A percentile compares a stretch with the other conserved stretches of the same genome.
Conservation (phyloP, 257 asterid species). For the Coffea eugenioides region DNA sequence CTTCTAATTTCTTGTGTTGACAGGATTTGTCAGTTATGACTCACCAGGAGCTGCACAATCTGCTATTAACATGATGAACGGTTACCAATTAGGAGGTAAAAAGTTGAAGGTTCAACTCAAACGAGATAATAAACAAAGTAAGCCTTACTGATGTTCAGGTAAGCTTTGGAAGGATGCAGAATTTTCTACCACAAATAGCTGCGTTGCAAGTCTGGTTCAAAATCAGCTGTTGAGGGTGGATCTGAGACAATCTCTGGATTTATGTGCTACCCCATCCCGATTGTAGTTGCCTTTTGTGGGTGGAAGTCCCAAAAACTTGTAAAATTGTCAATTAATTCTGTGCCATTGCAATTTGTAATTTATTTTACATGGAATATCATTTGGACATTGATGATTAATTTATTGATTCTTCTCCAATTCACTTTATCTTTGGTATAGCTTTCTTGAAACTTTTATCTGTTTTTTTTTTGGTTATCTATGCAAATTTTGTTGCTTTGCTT, state of each 20-base stretch:
- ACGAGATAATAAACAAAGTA: conserved; percentile 65
- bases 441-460: not conserved
- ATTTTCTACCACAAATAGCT: conserved; percentile 32
- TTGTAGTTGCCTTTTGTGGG: conserved; percentile 35
- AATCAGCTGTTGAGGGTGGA: conserved; percentile 32
- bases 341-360: conserved; percentile 55
- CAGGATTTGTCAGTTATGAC: conserved; percentile 96
- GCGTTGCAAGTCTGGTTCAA: conserved; percentile 29
- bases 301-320: conserved; percentile 57
- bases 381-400: conserved; percentile 48
- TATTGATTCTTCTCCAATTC: conserved; percentile 43
- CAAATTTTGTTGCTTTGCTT: not conserved
- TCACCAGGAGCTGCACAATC: conserved; percentile 79
- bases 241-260: conserved; percentile 26
- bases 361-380: conserved; percentile 48
- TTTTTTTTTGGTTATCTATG: not conserved
- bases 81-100: conserved; percentile 82
- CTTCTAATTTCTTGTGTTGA: conserved; percentile 20
- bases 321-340: conserved; percentile 50
- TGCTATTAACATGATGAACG: conserved; percentile 84
- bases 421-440: conserved; percentile 10
- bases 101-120: conserved; percentile 95
- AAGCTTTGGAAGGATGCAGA: conserved; percentile 33
- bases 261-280: conserved; percentile 36
- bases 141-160: conserved; percentile 47